Evolutionary conservation across 192 early-diverging fungal species (phyloP), one percentile per base, ranked within the genome.

Genomic region (Jimgerdemannia flammicorona): DNA sequence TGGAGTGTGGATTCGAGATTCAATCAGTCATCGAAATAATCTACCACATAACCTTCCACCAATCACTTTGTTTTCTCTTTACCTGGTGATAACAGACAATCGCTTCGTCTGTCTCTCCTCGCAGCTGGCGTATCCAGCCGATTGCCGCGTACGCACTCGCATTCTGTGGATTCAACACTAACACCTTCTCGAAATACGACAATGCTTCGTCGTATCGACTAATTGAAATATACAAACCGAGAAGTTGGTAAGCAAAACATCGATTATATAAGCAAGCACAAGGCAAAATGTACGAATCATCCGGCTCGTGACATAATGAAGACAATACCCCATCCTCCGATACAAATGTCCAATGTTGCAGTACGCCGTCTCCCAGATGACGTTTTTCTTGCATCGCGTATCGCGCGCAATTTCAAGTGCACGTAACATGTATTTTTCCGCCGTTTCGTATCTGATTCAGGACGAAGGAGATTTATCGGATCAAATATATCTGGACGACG

Each of bases 271-370:
- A 1, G 29, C 1, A 29, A 29, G 29, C 29, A 29, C 29, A 29
- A 29, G 29, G 29, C 29, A 29, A 29, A 29, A 29, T 29, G 29
- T 29, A 70, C n/a, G 44, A 67, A 68, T 54, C 18, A 39, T 49
- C 42, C 20, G 18, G 64, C 73, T 59, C 10, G 9, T 29, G 20
- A 29, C 29, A 29, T 29, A 29, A 29, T 29, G 69, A 40, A 54
- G 69, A 14, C 39, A 71, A 71, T 84, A 92, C 91, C 84, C 76
- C 44, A 92, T 81, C 64, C 85, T 76, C 20, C 91, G 83, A 79
- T 90, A 88, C 3, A 84, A 77, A 71, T 94, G 93, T 0, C 86
- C 94, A 42, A 94, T 74, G 74, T 95, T 95, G 65, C 79, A 87
- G 81, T 86, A 90, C 6, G 84, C 80, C 0, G 85, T 84, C 73